Evolutionary conservation across 2,329 filamentous ascomycete species (phyloP), one percentile per base, ranked within the genome.

Genomic region (Cordyceps farinosa): DNA sequence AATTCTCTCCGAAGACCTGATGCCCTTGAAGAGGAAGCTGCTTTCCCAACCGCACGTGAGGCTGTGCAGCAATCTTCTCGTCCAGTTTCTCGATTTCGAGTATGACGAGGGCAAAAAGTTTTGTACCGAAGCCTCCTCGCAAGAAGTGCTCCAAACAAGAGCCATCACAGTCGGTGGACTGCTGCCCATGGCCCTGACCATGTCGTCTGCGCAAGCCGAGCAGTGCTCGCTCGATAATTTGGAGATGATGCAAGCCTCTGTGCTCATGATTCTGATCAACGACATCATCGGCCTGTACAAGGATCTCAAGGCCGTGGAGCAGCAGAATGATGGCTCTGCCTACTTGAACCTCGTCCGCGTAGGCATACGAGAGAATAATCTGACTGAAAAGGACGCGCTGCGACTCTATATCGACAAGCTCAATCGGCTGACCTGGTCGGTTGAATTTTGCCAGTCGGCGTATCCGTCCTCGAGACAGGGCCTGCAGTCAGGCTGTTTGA

Each of bases 261-360:
- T 63, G 42, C 22, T 57, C 2, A 51, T 58, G 52, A 36, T 50
- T 29, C 52, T 63, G 11, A 42, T 57, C n/a, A 57, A 63, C 36
- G 61, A 63, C 61, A 57, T 63, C 27, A 58, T 63, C 34, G 61
- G 61, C 32, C 44, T 63, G 30, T 58, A 63, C 36, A 63, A 58
- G 52, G 61, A 63, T 27, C 51, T 63, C n/a, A 27, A 34, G 17
- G 51, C 61, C 1, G 53, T 63, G 4, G 53, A 63, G n/a, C 40
- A 38, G 36, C 52, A 44, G n/a, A 50, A 63, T 22, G 61, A 63
- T 3, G 61, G 61, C 22, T 63, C 61, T 10, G 61, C 61, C 13
- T 63, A 58, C 61, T 32, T 63, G 52, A 63, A 63, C 51, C 61
- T 63, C 27, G 61, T 63, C 44, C 53, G 61, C 2, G 61, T 58